Evolutionary conservation across 768 basidiomycete genomes (phyloP).

Genomic region (Sistotremastrum suecicum): DNA sequence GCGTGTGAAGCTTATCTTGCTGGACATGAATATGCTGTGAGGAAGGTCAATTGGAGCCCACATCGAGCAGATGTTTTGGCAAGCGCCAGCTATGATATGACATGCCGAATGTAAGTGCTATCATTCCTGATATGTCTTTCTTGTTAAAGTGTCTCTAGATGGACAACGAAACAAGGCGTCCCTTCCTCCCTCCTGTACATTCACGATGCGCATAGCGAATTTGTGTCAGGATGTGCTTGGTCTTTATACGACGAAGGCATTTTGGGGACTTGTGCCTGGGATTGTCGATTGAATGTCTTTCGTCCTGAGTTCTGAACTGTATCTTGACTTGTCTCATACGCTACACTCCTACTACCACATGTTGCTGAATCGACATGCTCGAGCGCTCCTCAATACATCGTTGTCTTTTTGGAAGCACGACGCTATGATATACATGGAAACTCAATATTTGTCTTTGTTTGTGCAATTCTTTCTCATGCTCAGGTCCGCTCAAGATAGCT

Average conservation of each 20-base stretch:
- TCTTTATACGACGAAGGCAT: slow-evolving; percentile 83
- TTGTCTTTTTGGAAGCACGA: too few relatives aligned
- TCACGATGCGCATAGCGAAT: slow-evolving; percentile 86
- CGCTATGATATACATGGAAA: too few relatives aligned
- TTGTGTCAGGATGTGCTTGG: slow-evolving; percentile 86
- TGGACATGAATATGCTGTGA: slow-evolving; percentile 84
- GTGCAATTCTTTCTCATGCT: too few relatives aligned
- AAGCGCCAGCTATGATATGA: slow-evolving; percentile 70
- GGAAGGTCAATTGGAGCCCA: slow-evolving; percentile 83
- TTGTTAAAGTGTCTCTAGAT: slow-evolving; percentile 28
- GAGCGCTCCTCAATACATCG: too few relatives aligned
- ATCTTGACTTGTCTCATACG: too few relatives aligned
- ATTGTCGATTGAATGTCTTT: slow-evolving; percentile 70
- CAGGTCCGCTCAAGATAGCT: too few relatives aligned
- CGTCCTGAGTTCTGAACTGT: slow-evolving; percentile 13
- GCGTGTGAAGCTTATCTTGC: slow-evolving; percentile 53
- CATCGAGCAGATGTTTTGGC: slow-evolving; percentile 59
- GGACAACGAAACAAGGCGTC: slow-evolving; percentile 50
- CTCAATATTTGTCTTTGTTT: too few relatives aligned
- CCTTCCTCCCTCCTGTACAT: slow-evolving; percentile 42
- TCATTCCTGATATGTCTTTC: slow-evolving; percentile 1
- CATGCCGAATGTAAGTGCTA: slow-evolving; percentile 65
- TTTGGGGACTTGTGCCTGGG: slow-evolving; percentile 88
- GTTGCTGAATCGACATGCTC: too few relatives aligned
- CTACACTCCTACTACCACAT: too few relatives aligned